Base-by-base conservation (phyloP, 2,329 filamentous ascomycete genomes). In the Fusarium marasasianum region DNA sequence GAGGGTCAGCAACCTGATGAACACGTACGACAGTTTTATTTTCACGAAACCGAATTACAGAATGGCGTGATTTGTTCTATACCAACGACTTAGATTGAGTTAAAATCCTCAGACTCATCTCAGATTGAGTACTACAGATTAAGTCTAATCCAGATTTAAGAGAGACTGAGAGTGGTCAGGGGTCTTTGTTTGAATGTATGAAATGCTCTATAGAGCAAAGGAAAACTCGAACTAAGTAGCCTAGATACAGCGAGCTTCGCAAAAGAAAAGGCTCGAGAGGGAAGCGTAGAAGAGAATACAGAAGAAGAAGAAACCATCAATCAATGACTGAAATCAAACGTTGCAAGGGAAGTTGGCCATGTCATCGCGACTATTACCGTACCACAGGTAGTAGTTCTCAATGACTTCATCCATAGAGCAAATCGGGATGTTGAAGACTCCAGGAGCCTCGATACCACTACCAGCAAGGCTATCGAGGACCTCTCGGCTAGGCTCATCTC, bases 301-400 rank as follows among this genome's bases (percentile, higher is more conserved):
- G 4, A 22, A n/a, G 4, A 12, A 15, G 15, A 14, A 10, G 4
- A 17, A 24, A 29, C 1, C 3, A 35, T 35, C 5, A n/a, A 29
- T 26, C 4, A 8, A 22, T 2, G 17, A 11, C 10, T 4, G 5
- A 22, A n/a, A 54, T 51, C 38, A 71, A 50, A 50, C 43, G 12
- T 70, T 71, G 56, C 60, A 71, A n/a, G 69, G 69, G 18, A 71
- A 71, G 60, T 66, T 71, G 38, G 50, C 51, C 66, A 69, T 66
- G 22, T 71, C 69, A 3, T 53, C 35, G 2, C 48, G 59, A 18
- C 43, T 35, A 18, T 55, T 40, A 2, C 45, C 38, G 14, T 51
- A 70, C 62, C 66, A 71, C 15, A 37, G 33, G 29, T 59, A 66
- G 15, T 71, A 72, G 35, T 72, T 71, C 35, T 71, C 66, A 6